phyloP scores from a whole-genome alignment of 2,329 filamentous ascomycete genomes.

The Coccinonectria pachysandricola region DNA sequence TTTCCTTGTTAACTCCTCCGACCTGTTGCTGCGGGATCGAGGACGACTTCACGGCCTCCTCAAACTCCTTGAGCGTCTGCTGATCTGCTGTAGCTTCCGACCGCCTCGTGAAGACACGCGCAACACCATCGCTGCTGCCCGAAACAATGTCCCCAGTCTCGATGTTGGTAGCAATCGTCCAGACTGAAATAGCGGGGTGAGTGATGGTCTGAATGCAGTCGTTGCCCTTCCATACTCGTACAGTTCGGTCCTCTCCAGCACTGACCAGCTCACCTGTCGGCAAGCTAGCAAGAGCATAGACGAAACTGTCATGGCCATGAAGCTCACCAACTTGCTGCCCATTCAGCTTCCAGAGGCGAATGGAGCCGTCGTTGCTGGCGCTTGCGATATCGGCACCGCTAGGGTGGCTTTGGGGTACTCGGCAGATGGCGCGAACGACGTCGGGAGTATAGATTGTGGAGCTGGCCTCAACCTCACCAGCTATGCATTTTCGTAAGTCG shows the following conservation, averaged over 20 bases:
- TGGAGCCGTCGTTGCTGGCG: constrained; percentile 82
- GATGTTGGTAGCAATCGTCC: constrained; percentile 74
- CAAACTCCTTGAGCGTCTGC: constrained; percentile 61
- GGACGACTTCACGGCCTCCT: constrained; percentile 70
- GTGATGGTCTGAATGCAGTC: constrained; percentile 93
- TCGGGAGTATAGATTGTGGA: constrained; percentile 58
- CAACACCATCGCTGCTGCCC: constrained; percentile 78
- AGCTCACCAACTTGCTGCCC: constrained; percentile 69
- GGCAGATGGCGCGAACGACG: constrained; percentile 80
- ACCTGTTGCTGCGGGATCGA: constrained; percentile 82
- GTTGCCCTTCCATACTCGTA: constrained; percentile 74
- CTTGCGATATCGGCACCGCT: constrained; percentile 89
- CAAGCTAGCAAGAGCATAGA: constrained; percentile 71
- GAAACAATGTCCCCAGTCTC: constrained; percentile 89
- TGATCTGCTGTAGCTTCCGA: constrained; percentile 58
- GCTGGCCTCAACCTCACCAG: constrained; percentile 39
- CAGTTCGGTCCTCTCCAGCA: constrained; percentile 86
- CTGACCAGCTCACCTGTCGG: constrained; percentile 84
- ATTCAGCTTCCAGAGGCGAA: constrained; percentile 76
- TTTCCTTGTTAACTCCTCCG: constrained; percentile 79
- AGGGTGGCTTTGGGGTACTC: constrained; percentile 62
- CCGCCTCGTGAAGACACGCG: constrained; percentile 73
- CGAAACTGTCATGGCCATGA: constrained; percentile 85
- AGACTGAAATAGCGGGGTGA: constrained; percentile 92
- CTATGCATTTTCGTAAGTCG: constrained; percentile 53